phyloP scores from a whole-genome alignment of 148 eudicot genomes.

The Polygonum maritimum region DNA sequence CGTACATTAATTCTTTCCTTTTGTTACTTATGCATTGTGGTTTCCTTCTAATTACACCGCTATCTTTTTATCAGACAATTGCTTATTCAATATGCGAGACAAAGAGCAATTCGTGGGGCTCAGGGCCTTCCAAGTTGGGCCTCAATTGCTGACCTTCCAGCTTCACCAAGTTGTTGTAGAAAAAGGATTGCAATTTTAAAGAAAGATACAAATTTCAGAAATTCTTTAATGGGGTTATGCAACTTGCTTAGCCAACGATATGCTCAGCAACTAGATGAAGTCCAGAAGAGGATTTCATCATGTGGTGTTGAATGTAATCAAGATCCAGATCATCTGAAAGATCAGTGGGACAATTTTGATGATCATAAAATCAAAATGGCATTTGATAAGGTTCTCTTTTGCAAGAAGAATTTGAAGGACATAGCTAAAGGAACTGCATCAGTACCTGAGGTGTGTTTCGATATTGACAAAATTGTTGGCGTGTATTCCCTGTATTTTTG shows the following conservation, averaged over 20 bases:
- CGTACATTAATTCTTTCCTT: background rate
- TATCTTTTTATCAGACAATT: conserved; percentile 44
- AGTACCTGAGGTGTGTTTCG: conserved; percentile 28
- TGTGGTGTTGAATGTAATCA: conserved; percentile 20
- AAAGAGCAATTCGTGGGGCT: conserved; percentile 78
- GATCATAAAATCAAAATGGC: conserved; percentile 38
- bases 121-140: conserved; percentile 70
- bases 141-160: conserved; percentile 62
- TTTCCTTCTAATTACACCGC: background rate
- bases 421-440: conserved; percentile 32
- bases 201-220: conserved; percentile 38
- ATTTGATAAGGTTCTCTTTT: conserved; percentile 59
- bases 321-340: conserved; percentile 17
- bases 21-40: background rate
- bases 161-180: conserved; percentile 53
- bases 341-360: conserved; percentile 73
- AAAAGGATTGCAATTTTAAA: conserved; percentile 69
- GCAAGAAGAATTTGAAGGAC: conserved; percentile 36
- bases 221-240: conserved; percentile 68
- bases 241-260: conserved; percentile 60
- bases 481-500: background rate
- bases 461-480: conserved; percentile 16
- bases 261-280: conserved; percentile 41
- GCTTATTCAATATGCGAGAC: conserved; percentile 66
- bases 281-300: conserved; percentile 21